phyloP scores from a whole-genome alignment of 257 asterid species.

The Nyctanthes arbortristis region DNA sequence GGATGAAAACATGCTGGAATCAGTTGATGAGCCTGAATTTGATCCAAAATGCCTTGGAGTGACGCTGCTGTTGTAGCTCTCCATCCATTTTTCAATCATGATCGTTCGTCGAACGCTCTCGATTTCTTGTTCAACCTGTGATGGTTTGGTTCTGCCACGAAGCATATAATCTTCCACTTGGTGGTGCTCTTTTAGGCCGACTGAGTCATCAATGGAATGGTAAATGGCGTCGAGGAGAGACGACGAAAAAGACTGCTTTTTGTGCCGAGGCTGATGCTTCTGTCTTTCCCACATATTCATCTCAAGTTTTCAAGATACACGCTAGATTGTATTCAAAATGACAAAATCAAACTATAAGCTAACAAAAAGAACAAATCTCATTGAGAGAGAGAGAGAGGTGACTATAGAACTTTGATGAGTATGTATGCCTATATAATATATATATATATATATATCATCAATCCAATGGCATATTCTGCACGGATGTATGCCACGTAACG shows the following conservation, averaged over 20 bases:
- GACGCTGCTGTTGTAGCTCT: slow-evolving; percentile 25
- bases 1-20: slow-evolving; percentile 61
- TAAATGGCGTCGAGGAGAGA: slow-evolving; percentile 77
- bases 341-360: no score
- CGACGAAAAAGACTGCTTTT: slow-evolving; percentile 72
- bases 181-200: slow-evolving; percentile 12
- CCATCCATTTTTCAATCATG: slow-evolving; percentile 81
- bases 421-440: neutral
- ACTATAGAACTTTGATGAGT: slow-evolving; percentile 6
- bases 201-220: slow-evolving; percentile 71
- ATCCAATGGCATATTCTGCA: no score
- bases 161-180: neutral
- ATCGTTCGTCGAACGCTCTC: slow-evolving; percentile 68
- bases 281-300: slow-evolving; percentile 39
- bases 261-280: slow-evolving; percentile 42
- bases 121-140: slow-evolving; percentile 47
- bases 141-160: slow-evolving; percentile 31
- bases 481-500: no score
- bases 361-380: no score
- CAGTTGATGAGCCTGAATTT: slow-evolving; percentile 59
- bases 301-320: neutral
- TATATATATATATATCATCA: no score
- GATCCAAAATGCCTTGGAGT: slow-evolving; percentile 43
- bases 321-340: neutral
- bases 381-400: slow-evolving; percentile 16